Evolutionary conservation across 78 protist species (phyloP).

Genomic region (Chrysochromulina tobinii): DNA sequence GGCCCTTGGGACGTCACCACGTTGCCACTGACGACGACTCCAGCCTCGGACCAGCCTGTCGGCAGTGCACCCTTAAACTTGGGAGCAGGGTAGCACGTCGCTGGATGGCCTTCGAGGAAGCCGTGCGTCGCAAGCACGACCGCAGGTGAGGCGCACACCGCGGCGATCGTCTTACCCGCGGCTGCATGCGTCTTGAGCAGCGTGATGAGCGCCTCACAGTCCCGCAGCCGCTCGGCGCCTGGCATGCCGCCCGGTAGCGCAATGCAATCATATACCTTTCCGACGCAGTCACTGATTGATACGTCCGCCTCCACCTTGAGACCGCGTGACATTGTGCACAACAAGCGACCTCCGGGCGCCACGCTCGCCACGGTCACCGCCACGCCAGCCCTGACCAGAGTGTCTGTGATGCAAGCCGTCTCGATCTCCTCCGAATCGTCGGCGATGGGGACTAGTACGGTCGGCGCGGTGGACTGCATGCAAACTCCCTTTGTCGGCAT

Average conservation of each 20-base stretch:
- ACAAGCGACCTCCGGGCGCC: neutral
- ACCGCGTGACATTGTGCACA: neutral
- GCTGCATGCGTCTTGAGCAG: neutral
- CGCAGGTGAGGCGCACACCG: constrained; percentile 30
- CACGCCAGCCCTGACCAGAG: neutral
- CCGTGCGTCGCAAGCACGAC: constrained; percentile 17
- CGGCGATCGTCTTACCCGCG: neutral
- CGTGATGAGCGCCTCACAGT: neutral
- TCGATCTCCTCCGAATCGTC: constrained; percentile 28
- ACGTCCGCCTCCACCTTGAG: neutral
- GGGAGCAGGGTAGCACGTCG: neutral
- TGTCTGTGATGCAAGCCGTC: constrained; percentile 8
- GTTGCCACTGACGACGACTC: neutral
- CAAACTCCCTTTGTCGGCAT: too few relatives aligned
- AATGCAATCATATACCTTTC: neutral
- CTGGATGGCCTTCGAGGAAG: neutral
- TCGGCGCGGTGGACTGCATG: too few relatives aligned
- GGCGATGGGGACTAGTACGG: neutral
- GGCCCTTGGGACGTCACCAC: neutral
- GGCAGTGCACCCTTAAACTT: neutral
- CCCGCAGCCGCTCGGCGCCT: constrained; percentile 5
- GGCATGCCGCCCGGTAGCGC: constrained; percentile 23
- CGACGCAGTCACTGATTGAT: neutral
- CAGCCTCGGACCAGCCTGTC: neutral
- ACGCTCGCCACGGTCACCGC: constrained; percentile 14